Conservation (phyloP, 2,329 filamentous ascomycete genomes). For the Monosporascus sp. region DNA sequence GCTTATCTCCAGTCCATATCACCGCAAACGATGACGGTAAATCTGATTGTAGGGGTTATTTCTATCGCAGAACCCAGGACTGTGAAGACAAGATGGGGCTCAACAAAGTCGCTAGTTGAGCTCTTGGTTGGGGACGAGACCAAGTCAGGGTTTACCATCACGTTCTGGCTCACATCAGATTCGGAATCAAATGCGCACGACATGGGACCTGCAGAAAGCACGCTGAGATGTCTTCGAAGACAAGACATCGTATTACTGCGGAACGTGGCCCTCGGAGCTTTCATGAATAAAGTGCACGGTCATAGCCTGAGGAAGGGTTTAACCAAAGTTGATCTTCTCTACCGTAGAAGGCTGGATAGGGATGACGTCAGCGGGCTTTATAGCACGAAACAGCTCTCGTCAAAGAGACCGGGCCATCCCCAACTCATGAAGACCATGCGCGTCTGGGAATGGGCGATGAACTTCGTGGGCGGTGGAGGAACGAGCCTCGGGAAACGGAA, state of each 20-base stretch:
- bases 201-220: conserved; percentile 9
- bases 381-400: conserved; percentile 42
- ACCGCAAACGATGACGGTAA: conserved; percentile 78
- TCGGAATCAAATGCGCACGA: conserved; percentile 30
- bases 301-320: conserved; percentile 70
- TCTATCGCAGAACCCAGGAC: conserved; percentile 62
- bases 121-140: conserved; percentile 83
- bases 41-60: conserved; percentile 76
- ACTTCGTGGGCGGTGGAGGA: conserved; percentile 54
- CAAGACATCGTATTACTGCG: conserved; percentile 76
- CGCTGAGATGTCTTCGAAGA: conserved; percentile 47
- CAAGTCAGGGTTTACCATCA: conserved; percentile 71
- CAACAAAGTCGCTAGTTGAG: conserved; percentile 64
- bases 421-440: conserved; percentile 59
- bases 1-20: conserved; percentile 59
- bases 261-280: conserved; percentile 74
- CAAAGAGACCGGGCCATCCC: conserved; percentile 31
- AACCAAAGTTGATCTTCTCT: conserved; percentile 65
- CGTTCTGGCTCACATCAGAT: conserved; percentile 66
- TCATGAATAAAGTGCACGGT: conserved; percentile 74
- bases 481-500: conserved; percentile 21
- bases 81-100: conserved; percentile 63
- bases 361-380: conserved; percentile 55
- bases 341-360: conserved; percentile 47
- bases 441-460: conserved; percentile 71